Evolutionary conservation across 2,329 filamentous ascomycete species (phyloP).

Genomic region (Ceratocystis harringtonii): DNA sequence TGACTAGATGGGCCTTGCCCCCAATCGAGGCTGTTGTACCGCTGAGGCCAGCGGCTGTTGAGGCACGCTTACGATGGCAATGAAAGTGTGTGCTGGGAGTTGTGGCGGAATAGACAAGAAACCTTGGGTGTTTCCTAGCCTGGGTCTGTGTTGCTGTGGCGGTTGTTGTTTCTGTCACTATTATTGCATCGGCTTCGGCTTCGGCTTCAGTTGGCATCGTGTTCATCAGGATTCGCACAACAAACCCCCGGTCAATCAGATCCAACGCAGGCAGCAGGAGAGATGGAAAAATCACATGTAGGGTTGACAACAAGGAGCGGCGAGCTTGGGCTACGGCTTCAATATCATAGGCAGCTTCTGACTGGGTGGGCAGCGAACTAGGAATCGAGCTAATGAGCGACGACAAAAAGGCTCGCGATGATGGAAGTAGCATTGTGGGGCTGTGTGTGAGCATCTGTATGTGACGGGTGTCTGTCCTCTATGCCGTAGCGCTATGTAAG

Average conservation of each 20-base stretch:
- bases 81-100: not conserved
- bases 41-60: slow-evolving; percentile 16
- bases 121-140: not conserved
- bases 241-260: slow-evolving; percentile 62
- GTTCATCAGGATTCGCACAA: slow-evolving; percentile 25
- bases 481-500: not conserved
- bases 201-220: not conserved
- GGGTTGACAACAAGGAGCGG: slow-evolving; percentile 46
- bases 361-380: not conserved
- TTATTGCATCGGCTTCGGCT: not conserved
- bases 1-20: slow-evolving; percentile 47
- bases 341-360: not conserved
- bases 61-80: not conserved
- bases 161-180: not conserved
- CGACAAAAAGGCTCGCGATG: slow-evolving; percentile 5
- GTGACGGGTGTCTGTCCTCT: not conserved
- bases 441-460: slow-evolving; percentile 1
- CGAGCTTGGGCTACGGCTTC: slow-evolving; percentile 14
- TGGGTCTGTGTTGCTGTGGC: not conserved
- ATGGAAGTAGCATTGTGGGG: slow-evolving; percentile 16
- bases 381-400: slow-evolving; percentile 7
- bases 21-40: not conserved
- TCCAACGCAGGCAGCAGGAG: slow-evolving; percentile 75
- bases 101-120: not conserved
- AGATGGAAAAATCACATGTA: slow-evolving; percentile 73